These are phyloP conservation scores for Abortiporus biennis DNA, from an alignment of 1,284 basidiomycete genomes.

Conservation along the genomic window DNA sequence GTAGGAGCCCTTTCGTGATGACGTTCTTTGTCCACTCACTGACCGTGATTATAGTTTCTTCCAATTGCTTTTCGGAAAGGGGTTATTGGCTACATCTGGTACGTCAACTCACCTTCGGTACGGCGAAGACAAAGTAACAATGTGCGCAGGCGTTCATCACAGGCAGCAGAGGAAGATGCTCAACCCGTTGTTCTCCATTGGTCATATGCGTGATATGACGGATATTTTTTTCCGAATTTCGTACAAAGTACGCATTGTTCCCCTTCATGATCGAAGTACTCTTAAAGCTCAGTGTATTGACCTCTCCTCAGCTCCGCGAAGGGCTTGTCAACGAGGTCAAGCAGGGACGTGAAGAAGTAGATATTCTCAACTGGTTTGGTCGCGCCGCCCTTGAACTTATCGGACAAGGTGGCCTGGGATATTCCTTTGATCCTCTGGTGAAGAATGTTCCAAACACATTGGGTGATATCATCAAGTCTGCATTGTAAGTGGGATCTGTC, in stretches of 20 bases:
- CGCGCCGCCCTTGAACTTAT: slow-evolving; percentile 32
- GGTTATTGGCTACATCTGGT: too few relatives aligned
- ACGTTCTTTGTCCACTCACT: too few relatives aligned
- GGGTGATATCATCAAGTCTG: slow-evolving; percentile 15
- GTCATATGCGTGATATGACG: slow-evolving; percentile 1
- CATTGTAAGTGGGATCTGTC: slow-evolving; percentile 11
- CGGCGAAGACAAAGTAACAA: too few relatives aligned
- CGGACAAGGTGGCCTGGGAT: slow-evolving; percentile 31
- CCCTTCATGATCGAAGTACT: background rate
- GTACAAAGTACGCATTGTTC: background rate
- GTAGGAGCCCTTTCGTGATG: background rate
- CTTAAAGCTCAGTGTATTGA: too few relatives aligned
- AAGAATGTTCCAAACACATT: slow-evolving; percentile 12
- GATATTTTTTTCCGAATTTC: slow-evolving; percentile 1
- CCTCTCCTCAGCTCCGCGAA: background rate
- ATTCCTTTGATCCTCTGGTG: slow-evolving; percentile 30
- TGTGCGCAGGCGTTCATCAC: too few relatives aligned
- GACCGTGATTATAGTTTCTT: too few relatives aligned
- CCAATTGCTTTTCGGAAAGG: too few relatives aligned
- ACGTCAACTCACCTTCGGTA: too few relatives aligned
- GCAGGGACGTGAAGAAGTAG: slow-evolving; percentile 18
- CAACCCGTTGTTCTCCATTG: slow-evolving; percentile 5
- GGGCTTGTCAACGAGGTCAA: slow-evolving; percentile 15
- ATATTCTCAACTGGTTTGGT: too few relatives aligned
- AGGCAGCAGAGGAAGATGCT: too few relatives aligned